Evolutionary conservation across 176 grass and related monocot genomes (phyloP).

Genomic region (Aegilops sharonensis): DNA sequence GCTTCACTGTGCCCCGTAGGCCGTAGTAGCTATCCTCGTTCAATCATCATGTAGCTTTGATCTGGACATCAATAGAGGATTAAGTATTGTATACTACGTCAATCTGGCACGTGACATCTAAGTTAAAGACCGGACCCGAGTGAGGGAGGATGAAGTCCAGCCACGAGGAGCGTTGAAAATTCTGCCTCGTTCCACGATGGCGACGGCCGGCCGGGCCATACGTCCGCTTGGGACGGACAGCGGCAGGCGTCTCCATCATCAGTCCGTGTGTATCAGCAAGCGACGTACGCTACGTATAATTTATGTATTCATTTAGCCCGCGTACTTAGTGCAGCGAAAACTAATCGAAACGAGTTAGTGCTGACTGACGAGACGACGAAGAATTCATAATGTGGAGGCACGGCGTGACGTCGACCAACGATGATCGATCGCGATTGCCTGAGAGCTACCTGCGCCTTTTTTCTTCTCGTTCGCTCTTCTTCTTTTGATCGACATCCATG

Average conservation of each 20-base stretch:
- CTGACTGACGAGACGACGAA: not conserved
- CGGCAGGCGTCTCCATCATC: not conserved
- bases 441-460: not conserved
- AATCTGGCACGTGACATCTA: not conserved
- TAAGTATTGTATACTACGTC: not conserved
- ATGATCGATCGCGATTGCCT: not conserved
- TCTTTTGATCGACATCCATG: not conserved
- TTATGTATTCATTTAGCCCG: too few species aligned
- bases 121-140: not conserved
- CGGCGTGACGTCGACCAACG: not conserved
- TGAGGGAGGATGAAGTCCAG: not conserved
- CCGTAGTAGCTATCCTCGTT: conserved; percentile 1
- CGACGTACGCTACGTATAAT: not conserved
- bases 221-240: not conserved
- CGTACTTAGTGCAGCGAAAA: not conserved
- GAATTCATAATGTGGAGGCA: not conserved
- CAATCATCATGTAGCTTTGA: not conserved
- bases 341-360: not conserved
- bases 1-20: not conserved
- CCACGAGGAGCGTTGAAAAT: not conserved
- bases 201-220: not conserved
- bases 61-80: not conserved
- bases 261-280: not conserved
- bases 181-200: not conserved
- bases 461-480: too few species aligned